phyloP scores from a whole-genome alignment of 768 basidiomycete genomes.

The Mycena capillaripes region DNA sequence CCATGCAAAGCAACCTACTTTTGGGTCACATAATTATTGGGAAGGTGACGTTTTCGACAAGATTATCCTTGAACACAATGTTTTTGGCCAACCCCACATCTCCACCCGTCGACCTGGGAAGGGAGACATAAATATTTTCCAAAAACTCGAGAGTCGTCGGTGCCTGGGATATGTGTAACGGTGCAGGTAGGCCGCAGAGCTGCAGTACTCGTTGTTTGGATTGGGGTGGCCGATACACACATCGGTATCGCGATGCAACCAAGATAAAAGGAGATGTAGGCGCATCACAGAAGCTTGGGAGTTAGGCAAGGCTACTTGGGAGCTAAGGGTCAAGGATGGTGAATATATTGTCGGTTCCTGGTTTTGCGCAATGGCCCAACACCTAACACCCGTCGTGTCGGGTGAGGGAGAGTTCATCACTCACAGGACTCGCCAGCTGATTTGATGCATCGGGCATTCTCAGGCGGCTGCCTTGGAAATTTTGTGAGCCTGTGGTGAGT shows the following conservation, averaged over 20 bases:
- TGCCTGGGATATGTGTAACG: slow-evolving; percentile 26
- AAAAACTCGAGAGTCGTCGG: slow-evolving; percentile 4
- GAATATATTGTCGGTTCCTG: neutral
- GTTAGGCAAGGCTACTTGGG: neutral
- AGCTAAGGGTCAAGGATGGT: neutral
- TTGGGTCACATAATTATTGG: slow-evolving; percentile 35
- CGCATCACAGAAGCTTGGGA: slow-evolving; percentile 1
- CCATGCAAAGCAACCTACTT: slow-evolving; percentile 3
- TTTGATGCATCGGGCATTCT: no score
- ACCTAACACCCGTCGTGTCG: neutral
- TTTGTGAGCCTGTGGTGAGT: no score
- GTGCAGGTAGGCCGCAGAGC: slow-evolving; percentile 33
- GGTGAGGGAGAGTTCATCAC: no score
- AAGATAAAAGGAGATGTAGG: neutral
- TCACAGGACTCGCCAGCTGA: no score
- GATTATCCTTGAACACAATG: slow-evolving; percentile 22
- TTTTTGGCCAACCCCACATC: slow-evolving; percentile 25
- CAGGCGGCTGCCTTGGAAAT: no score
- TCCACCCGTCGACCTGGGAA: slow-evolving; percentile 19
- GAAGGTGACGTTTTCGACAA: slow-evolving; percentile 33
- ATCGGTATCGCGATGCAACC: neutral
- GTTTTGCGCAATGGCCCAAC: no score
- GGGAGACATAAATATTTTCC: neutral
- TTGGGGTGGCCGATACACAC: neutral
- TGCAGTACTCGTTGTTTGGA: neutral